A percentile compares a stretch with the other conserved stretches of the same genome.
Conservation (phyloP, 495 filamentous ascomycete genomes). For the Neurospora terricola region DNA sequence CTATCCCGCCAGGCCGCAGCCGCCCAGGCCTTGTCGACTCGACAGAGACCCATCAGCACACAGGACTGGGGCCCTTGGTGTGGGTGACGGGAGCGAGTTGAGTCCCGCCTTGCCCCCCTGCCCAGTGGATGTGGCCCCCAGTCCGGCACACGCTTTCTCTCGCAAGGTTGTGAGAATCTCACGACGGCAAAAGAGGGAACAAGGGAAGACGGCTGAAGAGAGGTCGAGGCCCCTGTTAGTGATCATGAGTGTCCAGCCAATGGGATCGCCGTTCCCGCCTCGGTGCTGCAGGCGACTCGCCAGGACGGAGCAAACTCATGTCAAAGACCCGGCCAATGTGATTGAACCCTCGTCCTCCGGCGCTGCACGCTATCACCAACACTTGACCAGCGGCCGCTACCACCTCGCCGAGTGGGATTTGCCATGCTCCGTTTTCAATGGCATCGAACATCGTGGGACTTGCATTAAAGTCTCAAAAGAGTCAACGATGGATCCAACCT, state of each 20-base stretch:
- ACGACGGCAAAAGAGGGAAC: conserved; percentile 15
- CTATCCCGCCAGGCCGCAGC: neutral
- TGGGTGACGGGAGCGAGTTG: neutral
- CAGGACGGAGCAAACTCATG: conserved; percentile 15
- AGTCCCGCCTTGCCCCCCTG: neutral
- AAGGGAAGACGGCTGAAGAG: conserved; percentile 8
- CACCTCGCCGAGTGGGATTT: neutral
- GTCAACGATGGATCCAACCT: neutral
- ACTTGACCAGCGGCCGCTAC: neutral
- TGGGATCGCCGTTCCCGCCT: conserved; percentile 14
- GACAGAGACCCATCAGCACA: conserved; percentile 4
- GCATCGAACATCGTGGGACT: neutral
- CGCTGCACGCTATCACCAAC: conserved; percentile 6
- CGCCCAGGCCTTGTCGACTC: neutral
- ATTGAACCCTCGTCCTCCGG: neutral
- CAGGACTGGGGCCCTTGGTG: conserved; percentile 1
- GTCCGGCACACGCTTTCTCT: conserved; percentile 2
- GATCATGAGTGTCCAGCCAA: conserved; percentile 13
- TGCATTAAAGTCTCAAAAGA: neutral
- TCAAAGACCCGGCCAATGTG: conserved; percentile 13
- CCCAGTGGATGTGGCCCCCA: neutral
- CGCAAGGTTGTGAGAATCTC: conserved; percentile 5
- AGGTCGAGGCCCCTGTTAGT: conserved; percentile 20
- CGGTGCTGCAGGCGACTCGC: conserved; percentile 22
- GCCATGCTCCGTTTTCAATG: neutral